A percentile compares a stretch with the other conserved stretches of the same genome.
phyloP scores from a whole-genome alignment of 2,329 filamentous ascomycete genomes.

The Trichoderma hamatum region DNA sequence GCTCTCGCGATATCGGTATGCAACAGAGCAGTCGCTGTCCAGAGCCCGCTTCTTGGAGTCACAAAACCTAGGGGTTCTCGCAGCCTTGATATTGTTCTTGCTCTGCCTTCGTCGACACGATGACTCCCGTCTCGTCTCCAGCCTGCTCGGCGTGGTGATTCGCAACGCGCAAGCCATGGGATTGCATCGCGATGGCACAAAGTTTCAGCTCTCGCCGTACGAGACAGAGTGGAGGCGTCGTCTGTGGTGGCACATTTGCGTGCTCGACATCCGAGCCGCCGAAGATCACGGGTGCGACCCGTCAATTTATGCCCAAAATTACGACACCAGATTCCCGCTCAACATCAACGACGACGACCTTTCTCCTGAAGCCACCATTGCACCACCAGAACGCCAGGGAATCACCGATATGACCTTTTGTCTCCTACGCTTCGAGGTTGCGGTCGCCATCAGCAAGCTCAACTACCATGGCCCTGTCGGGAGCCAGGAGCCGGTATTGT shows the following conservation, averaged over 20 bases:
- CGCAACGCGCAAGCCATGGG: neutral
- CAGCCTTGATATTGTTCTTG: conserved; percentile 6
- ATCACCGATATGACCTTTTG: conserved; percentile 28
- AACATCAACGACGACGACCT: conserved; percentile 22
- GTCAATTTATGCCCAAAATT: neutral
- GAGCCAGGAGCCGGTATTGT: neutral
- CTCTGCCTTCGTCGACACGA: conserved; percentile 5
- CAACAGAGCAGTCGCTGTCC: neutral
- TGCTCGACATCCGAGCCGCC: neutral
- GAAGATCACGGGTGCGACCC: conserved; percentile 4
- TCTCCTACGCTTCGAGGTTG: conserved; percentile 27
- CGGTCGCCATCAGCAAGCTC: conserved; percentile 3
- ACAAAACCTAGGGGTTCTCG: neutral
- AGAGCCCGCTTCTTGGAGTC: conserved; percentile 3
- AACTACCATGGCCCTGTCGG: conserved; percentile 15
- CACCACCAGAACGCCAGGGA: conserved; percentile 1
- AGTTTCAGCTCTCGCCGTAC: neutral
- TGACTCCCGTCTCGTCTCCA: neutral
- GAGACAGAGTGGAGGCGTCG: conserved; percentile 6
- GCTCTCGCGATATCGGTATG: neutral
- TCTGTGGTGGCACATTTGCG: conserved; percentile 15
- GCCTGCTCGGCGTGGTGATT: neutral
- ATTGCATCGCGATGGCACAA: conserved; percentile 7
- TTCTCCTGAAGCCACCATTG: neutral
- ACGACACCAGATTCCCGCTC: neutral